Base-by-base conservation (phyloP, 371 early-diverging fungal species). In the Ordospora colligata region DNA sequence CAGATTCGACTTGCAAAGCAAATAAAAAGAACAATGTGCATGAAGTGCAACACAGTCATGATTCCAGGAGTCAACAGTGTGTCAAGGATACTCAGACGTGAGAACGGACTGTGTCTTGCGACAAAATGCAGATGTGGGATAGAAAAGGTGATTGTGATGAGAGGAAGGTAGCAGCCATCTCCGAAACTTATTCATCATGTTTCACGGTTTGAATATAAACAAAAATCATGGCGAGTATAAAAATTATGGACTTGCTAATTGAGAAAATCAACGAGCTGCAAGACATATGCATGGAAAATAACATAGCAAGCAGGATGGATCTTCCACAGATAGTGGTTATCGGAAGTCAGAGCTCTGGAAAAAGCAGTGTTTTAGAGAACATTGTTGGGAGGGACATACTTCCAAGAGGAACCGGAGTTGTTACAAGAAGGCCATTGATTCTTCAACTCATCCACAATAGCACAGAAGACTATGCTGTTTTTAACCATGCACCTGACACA, bases 231-330 rank as follows among this genome's bases (percentile, higher is more conserved):
- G 6, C 10, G 1, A 6, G 14, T 12, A 58, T 58, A 25, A 40
- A 27, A 58, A 25, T 27, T 25, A 76, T 80, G 76, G 54, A 72
- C 19, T 27, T 49, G 17, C 40, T 80, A 7, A 71, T 77, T 47
- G 77, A 79, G 53, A 82, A 74, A 66, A 74, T 82, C 23, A 93
- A 93, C 83, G 90, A 88, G 63, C 89, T 96, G 73, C 96, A 96
- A 83, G 94, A 94, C 83, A 93, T 94, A 44, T 96, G 96, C 85
- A 86, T 92, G 14, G 90, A 92, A 8, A 93, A 92, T n/a, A 93
- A 93, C 67, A 75, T 83, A 46, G 62, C 54, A 4, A 75, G 75
- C 42, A 75, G 62, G 12, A 91, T 97, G 5, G 96, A 96, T 86
- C 86, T 97, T 58, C 98, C 98, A 9, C 96, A 95, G 86, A 83